A percentile compares a stretch with the other conserved stretches of the same genome.
Evolutionary conservation across 176 grass and related monocot genomes (phyloP).

Genomic region (Pharus latifolius): DNA sequence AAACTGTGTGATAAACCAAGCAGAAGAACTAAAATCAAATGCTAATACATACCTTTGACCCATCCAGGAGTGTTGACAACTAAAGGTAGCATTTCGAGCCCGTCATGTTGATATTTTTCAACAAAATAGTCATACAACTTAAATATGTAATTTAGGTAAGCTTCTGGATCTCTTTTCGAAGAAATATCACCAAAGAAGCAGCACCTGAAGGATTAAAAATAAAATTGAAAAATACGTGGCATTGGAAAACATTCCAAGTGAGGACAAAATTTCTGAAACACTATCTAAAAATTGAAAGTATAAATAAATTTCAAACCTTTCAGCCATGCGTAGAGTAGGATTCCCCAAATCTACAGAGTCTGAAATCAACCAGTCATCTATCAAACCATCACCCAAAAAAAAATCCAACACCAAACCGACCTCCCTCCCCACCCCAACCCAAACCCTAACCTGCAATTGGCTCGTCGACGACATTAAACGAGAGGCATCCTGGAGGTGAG

Average conservation of each 20-base stretch:
- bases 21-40: conserved; percentile 1
- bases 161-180: conserved; percentile 85
- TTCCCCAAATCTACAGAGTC: conserved; percentile 56
- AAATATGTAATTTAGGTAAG: conserved; percentile 59
- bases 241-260: background rate
- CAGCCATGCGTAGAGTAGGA: conserved; percentile 27
- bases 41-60: conserved; percentile 65
- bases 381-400: background rate
- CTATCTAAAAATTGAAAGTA: too few relatives aligned
- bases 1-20: background rate
- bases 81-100: conserved; percentile 27
- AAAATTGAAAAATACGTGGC: background rate
- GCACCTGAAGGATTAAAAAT: conserved; percentile 35
- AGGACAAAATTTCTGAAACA: too few relatives aligned
- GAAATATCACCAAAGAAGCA: conserved; percentile 87
- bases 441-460: conserved; percentile 37
- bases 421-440: background rate
- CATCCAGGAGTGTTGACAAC: conserved; percentile 72
- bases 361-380: background rate
- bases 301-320: conserved; percentile 29
- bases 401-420: background rate
- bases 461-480: conserved; percentile 53
- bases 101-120: conserved; percentile 25
- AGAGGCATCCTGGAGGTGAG: conserved; percentile 62
- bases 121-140: conserved; percentile 64